A percentile compares a stretch with the other conserved stretches of the same genome.
These are phyloP conservation scores for Starmera pachycereana DNA, from an alignment of 805 yeast genomes.

Conservation along the genomic window DNA sequence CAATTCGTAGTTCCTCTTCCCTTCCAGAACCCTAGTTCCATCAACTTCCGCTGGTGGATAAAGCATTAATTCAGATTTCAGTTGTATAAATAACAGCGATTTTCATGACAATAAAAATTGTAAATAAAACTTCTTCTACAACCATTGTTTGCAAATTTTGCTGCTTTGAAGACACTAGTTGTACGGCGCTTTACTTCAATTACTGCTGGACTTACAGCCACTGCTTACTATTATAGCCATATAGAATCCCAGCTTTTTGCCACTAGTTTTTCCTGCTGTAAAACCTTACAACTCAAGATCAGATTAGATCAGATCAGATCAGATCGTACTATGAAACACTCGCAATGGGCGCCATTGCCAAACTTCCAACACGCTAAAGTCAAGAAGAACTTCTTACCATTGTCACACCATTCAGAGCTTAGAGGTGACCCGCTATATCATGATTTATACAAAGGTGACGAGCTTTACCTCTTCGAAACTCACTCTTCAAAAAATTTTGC, in stretches of 20 bases:
- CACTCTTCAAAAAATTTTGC: slow-evolving; percentile 53
- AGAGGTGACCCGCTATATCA: slow-evolving; percentile 28
- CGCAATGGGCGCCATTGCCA: slow-evolving; percentile 40
- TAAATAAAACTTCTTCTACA: too few relatives aligned
- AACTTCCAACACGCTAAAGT: slow-evolving; percentile 33
- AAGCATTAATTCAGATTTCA: too few relatives aligned
- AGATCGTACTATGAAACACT: not conserved
- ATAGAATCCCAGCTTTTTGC: too few relatives aligned
- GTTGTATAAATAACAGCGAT: too few relatives aligned
- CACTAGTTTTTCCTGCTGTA: too few relatives aligned
- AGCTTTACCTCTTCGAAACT: slow-evolving; percentile 61
- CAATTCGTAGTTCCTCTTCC: too few relatives aligned
- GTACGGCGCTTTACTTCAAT: not conserved
- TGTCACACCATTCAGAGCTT: slow-evolving; percentile 26
- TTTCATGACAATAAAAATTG: too few relatives aligned
- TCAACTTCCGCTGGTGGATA: too few relatives aligned
- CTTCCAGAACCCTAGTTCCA: too few relatives aligned
- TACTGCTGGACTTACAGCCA: too few relatives aligned
- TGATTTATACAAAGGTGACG: slow-evolving; percentile 68
- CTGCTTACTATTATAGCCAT: not conserved
- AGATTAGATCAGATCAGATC: too few relatives aligned
- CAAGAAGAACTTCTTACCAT: slow-evolving; percentile 35
- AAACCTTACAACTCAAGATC: too few relatives aligned
- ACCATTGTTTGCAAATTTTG: not conserved
- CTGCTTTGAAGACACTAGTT: not conserved